Conservation (phyloP, 257 asterid genomes). For the Plantago major region DNA sequence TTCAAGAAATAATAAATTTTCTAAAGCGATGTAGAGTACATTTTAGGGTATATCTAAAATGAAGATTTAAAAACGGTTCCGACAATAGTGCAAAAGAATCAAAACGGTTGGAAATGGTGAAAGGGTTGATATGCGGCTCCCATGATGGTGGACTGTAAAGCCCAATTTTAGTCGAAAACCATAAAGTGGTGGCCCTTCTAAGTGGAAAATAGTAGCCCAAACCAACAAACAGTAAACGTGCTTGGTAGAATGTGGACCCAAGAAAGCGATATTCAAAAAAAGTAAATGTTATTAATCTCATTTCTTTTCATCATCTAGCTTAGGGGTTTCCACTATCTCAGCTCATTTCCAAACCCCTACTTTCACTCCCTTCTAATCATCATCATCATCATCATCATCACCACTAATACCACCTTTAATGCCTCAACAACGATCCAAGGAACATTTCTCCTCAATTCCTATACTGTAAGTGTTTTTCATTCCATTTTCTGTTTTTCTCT, state of each 20-base stretch:
- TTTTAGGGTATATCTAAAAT: no score
- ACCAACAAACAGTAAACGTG: neutral
- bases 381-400: no score
- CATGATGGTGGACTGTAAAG: no score
- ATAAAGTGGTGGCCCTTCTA: neutral
- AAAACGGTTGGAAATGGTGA: no score
- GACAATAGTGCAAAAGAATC: no score
- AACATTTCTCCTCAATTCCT: neutral
- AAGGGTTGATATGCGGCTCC: no score
- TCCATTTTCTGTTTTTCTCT: neutral
- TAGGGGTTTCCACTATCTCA: conserved; percentile 25
- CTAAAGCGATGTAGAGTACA: no score
- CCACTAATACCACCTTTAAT: no score
- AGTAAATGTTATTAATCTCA: conserved; percentile 2
- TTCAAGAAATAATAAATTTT: no score
- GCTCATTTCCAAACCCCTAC: conserved; percentile 21
- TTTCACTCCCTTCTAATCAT: neutral
- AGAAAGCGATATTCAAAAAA: neutral
- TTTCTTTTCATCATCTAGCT: neutral
- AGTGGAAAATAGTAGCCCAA: neutral
- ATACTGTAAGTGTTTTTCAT: conserved; percentile 11
- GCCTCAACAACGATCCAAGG: conserved; percentile 20
- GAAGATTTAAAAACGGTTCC: no score
- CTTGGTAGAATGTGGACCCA: conserved; percentile 2
- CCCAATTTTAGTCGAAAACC: no score